Conservation (phyloP, 2,329 filamentous ascomycete species). For the Alternaria incomplexa region DNA sequence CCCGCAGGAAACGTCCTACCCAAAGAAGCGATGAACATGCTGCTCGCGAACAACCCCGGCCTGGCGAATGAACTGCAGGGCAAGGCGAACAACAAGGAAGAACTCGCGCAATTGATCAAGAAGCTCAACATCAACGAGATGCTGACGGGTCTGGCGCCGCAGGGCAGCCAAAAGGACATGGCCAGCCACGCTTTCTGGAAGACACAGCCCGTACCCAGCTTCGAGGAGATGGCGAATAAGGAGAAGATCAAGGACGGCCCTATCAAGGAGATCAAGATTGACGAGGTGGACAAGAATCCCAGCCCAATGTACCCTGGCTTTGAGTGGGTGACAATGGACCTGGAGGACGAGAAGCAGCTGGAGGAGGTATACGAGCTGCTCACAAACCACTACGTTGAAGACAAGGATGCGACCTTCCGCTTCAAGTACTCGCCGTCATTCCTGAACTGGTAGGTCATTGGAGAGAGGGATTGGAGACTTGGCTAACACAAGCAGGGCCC, state of each 20-base stretch:
- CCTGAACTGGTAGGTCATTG: constrained; percentile 74
- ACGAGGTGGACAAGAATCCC: constrained; percentile 79
- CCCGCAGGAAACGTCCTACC: constrained; percentile 41
- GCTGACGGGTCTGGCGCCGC: constrained; percentile 75
- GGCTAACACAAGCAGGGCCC: constrained; percentile 66
- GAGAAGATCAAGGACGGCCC: constrained; percentile 73
- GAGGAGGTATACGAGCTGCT: constrained; percentile 92
- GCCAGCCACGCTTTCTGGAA: constrained; percentile 98
- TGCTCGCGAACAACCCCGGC: constrained; percentile 48
- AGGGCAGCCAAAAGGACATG: constrained; percentile 96
- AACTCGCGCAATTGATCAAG: constrained; percentile 59
- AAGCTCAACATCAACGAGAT: constrained; percentile 72
- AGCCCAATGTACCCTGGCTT: constrained; percentile 77
- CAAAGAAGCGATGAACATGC: constrained; percentile 46
- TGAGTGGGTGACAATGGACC: constrained; percentile 91
- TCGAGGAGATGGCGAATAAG: constrained; percentile 59
- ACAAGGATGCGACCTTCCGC: constrained; percentile 94
- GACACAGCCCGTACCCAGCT: constrained; percentile 92
- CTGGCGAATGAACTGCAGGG: constrained; percentile 46
- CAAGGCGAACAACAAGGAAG: constrained; percentile 35
- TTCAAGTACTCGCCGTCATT: constrained; percentile 94
- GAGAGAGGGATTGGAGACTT: not conserved
- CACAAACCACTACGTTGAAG: constrained; percentile 95
- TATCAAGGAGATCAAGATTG: constrained; percentile 78
- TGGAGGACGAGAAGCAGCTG: constrained; percentile 76